Evolutionary conservation across 1,284 basidiomycete genomes (phyloP).

Genomic region (Takashimella koratensis): DNA sequence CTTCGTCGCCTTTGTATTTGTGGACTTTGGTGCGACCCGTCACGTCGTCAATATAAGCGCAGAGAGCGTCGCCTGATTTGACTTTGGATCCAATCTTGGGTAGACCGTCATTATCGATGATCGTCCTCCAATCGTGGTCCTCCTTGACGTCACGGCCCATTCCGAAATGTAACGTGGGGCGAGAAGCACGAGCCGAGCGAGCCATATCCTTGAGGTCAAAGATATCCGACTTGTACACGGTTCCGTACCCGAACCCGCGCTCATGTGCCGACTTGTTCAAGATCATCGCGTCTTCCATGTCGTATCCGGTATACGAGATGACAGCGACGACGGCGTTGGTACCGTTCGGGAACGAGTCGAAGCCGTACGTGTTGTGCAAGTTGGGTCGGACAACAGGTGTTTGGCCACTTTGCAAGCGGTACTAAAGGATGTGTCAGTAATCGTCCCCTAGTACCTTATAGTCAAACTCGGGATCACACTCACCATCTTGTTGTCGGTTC

Average conservation of each 20-base stretch:
- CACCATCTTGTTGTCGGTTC: slow-evolving; percentile 94
- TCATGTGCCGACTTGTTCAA: slow-evolving; percentile 98
- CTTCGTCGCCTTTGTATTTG: slow-evolving; percentile 97
- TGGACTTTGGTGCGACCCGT: slow-evolving; percentile 78
- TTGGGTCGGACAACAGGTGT: slow-evolving; percentile 90
- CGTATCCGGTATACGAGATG: slow-evolving; percentile 99
- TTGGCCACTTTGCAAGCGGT: slow-evolving; percentile 92
- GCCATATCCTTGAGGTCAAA: slow-evolving; percentile 81
- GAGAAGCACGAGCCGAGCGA: slow-evolving; percentile 59
- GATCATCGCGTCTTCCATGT: slow-evolving; percentile 99
- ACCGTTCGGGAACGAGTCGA: slow-evolving; percentile 98
- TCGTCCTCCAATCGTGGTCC: slow-evolving; percentile 59
- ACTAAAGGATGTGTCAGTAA: slow-evolving; percentile 52
- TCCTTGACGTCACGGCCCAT: slow-evolving; percentile 70
- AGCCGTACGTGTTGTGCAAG: slow-evolving; percentile 92
- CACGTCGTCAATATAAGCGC: slow-evolving; percentile 84
- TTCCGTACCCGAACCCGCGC: slow-evolving; percentile 94
- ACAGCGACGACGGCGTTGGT: slow-evolving; percentile 98
- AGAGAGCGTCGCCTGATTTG: slow-evolving; percentile 68
- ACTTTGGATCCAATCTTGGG: slow-evolving; percentile 73
- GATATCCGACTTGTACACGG: slow-evolving; percentile 92
- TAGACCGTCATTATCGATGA: slow-evolving; percentile 79
- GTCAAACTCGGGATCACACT: no score
- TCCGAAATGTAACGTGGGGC: slow-evolving; percentile 74
- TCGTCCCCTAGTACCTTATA: no score